Base-by-base conservation (phyloP, 2,329 filamentous ascomycete species). In the Blastomyces parvus region DNA sequence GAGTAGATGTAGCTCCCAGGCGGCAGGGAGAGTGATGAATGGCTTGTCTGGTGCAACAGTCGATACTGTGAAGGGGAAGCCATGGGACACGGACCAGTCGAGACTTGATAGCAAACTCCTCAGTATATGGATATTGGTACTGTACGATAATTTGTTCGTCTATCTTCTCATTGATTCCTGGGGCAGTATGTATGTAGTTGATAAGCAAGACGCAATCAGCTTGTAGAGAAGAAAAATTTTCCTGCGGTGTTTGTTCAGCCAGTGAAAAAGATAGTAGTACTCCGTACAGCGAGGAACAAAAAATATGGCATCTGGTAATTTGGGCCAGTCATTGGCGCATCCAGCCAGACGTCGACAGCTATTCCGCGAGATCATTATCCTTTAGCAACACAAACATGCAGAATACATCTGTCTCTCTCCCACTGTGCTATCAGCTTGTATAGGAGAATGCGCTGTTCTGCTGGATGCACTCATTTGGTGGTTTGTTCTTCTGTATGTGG, bases 1-100 rank as follows among this genome's bases (percentile, higher is more conserved):
- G 72, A 72, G 67, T 79, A 79, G 66, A 79, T 78, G 70, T 79
- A 79, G 65, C 72, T 77, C 38, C 73, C 73, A 46, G 71, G 61
- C 0, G 76, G 73, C 1, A 79, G 70, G 25, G 72, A 73, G 52
- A 78, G 69, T n/a, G 74, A 73, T 11, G 76, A 77, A 30, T 65
- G 64, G 30, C 60, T 50, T 44, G 60, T 59, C 44, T 64, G 62
- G 52, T 59, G 55, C 36, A 67, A 62, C 44, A 62, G 55, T n/a
- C 59, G 55, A 58, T 33, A 62, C 59, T 59, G 48, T 55, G 65
- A 55, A 33, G 60, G 33, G 53, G 58, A 53, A 53, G 57, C 38
- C 62, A 65, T 65, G 44, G 40, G 57, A 30, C 17, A 27, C 30
- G 17, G n/a, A 46, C n/a, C 25, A 57, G 14, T 27, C 53, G 25